phyloP scores from a whole-genome alignment of 371 early-diverging fungal genomes.

The Mucor racemosus region DNA sequence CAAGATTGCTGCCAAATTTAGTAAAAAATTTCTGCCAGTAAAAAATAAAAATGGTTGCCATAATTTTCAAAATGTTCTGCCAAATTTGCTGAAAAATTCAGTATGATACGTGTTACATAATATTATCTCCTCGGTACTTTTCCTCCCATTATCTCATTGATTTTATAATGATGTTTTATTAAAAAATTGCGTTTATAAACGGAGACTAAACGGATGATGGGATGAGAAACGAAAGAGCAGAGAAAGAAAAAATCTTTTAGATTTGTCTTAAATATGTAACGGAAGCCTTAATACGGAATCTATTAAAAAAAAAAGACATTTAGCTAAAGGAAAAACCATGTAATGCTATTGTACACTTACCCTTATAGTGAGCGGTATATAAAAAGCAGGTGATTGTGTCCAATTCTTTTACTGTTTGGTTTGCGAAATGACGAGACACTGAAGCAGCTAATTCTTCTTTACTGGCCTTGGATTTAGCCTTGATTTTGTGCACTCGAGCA shows the following conservation, averaged over 20 bases:
- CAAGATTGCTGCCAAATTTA: no score
- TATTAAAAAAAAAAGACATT: constrained; percentile 9
- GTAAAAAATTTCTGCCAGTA: no score
- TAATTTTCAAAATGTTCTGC: no score
- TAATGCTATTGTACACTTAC: constrained; percentile 20
- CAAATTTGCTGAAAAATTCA: no score
- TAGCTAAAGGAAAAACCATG: neutral
- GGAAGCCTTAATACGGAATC: constrained; percentile 44
- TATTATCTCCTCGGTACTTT: no score
- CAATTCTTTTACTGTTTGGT: constrained; percentile 52
- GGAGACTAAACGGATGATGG: constrained; percentile 4
- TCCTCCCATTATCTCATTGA: neutral
- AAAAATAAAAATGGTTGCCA: no score
- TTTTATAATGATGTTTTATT: neutral
- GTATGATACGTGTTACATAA: no score
- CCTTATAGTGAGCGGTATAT: constrained; percentile 54
- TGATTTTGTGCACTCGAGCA: constrained; percentile 50
- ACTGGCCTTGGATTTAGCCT: constrained; percentile 31
- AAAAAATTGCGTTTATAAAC: neutral
- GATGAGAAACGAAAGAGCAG: neutral
- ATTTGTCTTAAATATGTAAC: constrained; percentile 28
- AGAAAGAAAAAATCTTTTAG: neutral
- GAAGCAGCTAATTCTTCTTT: constrained; percentile 54
- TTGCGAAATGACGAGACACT: constrained; percentile 56
- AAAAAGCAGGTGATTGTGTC: constrained; percentile 56